Base-by-base conservation (phyloP, 148 eudicot species). In the Diospyros kaki region DNA sequence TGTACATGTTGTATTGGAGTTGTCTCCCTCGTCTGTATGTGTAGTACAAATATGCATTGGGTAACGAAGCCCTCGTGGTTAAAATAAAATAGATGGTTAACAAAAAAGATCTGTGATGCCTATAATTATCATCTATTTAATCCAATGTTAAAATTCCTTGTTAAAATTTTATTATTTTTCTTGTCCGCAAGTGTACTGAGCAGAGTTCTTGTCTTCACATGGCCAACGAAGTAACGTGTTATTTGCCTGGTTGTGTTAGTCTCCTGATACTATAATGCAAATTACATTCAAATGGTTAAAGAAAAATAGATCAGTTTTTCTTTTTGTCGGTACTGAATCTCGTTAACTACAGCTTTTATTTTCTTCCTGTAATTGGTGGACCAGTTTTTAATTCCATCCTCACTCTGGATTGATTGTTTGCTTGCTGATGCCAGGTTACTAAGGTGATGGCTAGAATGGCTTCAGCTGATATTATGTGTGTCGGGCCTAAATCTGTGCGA, bases 381-480 rank as follows among this genome's bases (percentile, higher is more conserved):
- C 4, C 7, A 45, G 1, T 1, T 46, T 11, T 53, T 11, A 48
- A 48, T 9, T 17, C 69, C n/a, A 50, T 48, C 44, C 52, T 63
- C 1, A 14, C 1, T n/a, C 46, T 76, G 50, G n/a, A 81, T 18
- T 75, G 69, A 51, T 55, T 64, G 3, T 17, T 65, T 60, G 18
- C 38, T 55, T 77, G 53, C 39, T 50, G 63, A n/a, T 77, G 76
- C 64, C 81, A 95, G 98, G 94, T 95, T 45, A 92, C 93, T 66
- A 92, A 91, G 82, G 99, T 95, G 79, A 88, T 87, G 89, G 86
- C 94, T 65, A 91, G 81, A 81, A 85, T 85, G 87, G 96, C 99
- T 83, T 88, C 96, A 15, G 93, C 84, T 5, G 99, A 95, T 84
- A 93, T 95, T 75, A 82, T 95, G 92, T 92, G 96, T 82, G 99